Base-by-base conservation (phyloP, 805 yeast genomes). In the Metschnikowia chrysomelidarum region DNA sequence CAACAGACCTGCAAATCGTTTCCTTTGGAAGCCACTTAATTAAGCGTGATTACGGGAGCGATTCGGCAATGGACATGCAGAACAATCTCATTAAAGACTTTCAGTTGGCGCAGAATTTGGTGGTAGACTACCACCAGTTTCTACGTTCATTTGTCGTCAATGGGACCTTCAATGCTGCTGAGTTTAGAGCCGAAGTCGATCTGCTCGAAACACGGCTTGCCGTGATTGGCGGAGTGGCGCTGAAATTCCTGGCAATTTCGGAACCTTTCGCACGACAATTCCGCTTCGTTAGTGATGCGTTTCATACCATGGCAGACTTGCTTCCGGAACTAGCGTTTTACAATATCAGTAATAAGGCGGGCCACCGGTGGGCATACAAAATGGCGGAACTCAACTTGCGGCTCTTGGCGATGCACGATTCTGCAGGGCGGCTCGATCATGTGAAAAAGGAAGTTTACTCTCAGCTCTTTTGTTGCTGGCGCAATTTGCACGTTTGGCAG, bases 371-470 rank as follows among this genome's bases (percentile, higher is more conserved):
- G 30, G 17, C 22, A 8, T 33, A 27, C 22, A 33, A 27, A 13
- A 12, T 33, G 11, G 22, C 27, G 9, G 36, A 33, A 16, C 36
- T 33, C 17, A 22, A 33, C 17, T 13, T 26, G 12, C 31, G 31
- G 27, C 22, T 25, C 11, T 26, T 27, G 19, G 26, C 17, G 6
- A 14, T 33, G n/a, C 36, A 11, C 6, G 27, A 33, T 19, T 7
- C 21, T 4, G 8, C 9, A 3, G 36, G 30, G 3, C 7, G 11
- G 3, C 24, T 32, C 15, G 36, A 32, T 26, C 13, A 13, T 7
- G 22, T 7, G 21, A 7, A 16, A 7, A 26, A 33, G n/a, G 23
- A 15, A 8, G 10, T 12, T 9, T 11, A 21, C 7, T 5, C 18
- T 4, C 26, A 20, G 15, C 16, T 33, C 18, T 22, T 26, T 13